Base-by-base conservation (phyloP, 192 early-diverging fungal genomes). In the Backusella liffmaniae region DNA sequence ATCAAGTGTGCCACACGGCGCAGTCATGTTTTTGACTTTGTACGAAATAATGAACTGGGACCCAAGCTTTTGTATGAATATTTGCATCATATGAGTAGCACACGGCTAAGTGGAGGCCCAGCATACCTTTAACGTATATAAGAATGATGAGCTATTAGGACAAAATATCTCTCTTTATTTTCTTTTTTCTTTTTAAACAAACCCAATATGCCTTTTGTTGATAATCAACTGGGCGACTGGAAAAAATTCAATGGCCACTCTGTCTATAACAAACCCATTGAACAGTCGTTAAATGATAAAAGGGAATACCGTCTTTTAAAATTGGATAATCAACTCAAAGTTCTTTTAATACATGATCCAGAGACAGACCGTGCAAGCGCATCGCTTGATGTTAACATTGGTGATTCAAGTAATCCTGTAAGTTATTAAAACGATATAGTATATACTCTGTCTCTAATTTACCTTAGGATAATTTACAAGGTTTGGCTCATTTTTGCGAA, bases 401-500 rank as follows among this genome's bases (percentile, higher is more conserved):
- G 92, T 26, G 80, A 89, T 66, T 73, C 88, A 42, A 81, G 77
- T 37, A 87, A 90, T 73, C 88, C 88, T 2, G 84, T 84, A 76
- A 80, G 79, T 69, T 16, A 1, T 23, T 59, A 26, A 9, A 59
- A 59, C 23, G 26, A 16, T 15, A n/a, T 0, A n/a, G 8, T 35
- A 35, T 12, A 35, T 35, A 5, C 10, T 13, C 15, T n/a, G 2
- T 35, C 0, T 34, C 23, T 67, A 5, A 46, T 73, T 66, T 74
- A 42, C 65, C 65, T 39, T 67, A 90, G 84, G 82, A 87, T 30
- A 75, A 88, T 39, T 70, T 92, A 18, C 85, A 77, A 62, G 91
- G 91, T 0, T 80, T 94, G 29, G 91, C 91, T 0, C 92, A 94
- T 67, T 92, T 91, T 62, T 85, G 88, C 71, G 91, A 92, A 76